Evolutionary conservation across 2,329 filamentous ascomycete genomes (phyloP), one percentile per base, ranked within the genome.

Genomic region (Fusarium graminum): DNA sequence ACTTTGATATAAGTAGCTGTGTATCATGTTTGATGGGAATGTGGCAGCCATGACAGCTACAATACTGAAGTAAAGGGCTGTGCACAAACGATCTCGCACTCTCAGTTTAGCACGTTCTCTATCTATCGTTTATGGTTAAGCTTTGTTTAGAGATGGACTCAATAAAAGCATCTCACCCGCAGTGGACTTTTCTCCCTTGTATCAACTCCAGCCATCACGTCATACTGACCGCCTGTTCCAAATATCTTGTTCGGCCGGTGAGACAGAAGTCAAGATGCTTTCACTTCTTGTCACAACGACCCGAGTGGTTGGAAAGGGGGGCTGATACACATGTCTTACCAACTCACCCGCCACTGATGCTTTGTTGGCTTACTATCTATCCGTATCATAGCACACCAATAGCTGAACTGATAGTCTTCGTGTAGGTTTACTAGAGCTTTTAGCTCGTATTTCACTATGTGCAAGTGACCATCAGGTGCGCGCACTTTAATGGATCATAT

Each of bases 271-370:
- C 17, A 30, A 54, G 14, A 7, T 28, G 43, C 19, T 14, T 40
- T 17, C 12, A 38, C 11, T 34, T 47, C n/a, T 61, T 46, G n/a
- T 30, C 29, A 29, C 13, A 29, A 11, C 25, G 34, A 16, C 10
- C 38, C 11, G 32, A 25, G 30, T 47, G 30, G 39, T 28, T 47
- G 19, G 26, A 41, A 36, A 22, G 22, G 44, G 29, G 36, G 57
- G 25, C 41, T 43, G 40, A 30, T 26, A 11, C 11, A 17, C 32
- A 39, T 63, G 63, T 64, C 52, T 52, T 41, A 64, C 38, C 12
- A 28, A 19, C n/a, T 16, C 25, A 46, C 32, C 28, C 13, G 25
- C 39, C n/a, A 11, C 45, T 64, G 41, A 47, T 59, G 19, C 28
- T 42, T 19, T 29, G 30, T 10, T n/a, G 12, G 19, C 14, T 29